Percentiles rank a stretch among this genome's conserved stretches.
Conservation (phyloP, 169 alveolate species). For the Plasmodium gallinaceum region DNA sequence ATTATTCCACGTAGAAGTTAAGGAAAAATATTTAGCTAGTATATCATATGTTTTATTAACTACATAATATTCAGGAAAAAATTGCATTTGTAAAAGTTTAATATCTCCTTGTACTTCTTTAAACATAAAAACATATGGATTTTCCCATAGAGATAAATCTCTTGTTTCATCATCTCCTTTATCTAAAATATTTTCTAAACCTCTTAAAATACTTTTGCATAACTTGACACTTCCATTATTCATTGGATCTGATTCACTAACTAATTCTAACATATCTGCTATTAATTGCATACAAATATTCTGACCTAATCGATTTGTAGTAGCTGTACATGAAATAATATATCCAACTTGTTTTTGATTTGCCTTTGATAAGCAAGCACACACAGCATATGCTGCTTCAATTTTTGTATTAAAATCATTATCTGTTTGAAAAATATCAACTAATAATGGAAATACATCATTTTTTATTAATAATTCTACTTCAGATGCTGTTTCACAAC, state of each 20-base stretch:
- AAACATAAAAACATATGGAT: conserved; percentile 89
- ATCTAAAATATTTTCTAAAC: conserved; percentile 87
- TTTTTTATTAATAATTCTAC: conserved; percentile 86
- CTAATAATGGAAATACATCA: conserved; percentile 87
- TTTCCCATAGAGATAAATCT: conserved; percentile 85
- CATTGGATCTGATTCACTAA: conserved; percentile 88
- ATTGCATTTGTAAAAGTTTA: conserved; percentile 85
- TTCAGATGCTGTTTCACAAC: conserved; percentile 89
- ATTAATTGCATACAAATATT: conserved; percentile 84
- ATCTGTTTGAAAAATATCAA: conserved; percentile 85
- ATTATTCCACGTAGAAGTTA: conserved; percentile 78
- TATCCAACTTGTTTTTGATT: conserved; percentile 88
- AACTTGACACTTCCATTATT: conserved; percentile 89
- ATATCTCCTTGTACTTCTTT: conserved; percentile 83
- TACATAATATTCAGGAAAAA: conserved; percentile 85
- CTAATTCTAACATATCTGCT: conserved; percentile 89
- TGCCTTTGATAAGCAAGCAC: conserved; percentile 90
- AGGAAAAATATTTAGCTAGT: conserved; percentile 78
- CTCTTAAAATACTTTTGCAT: conserved; percentile 88
- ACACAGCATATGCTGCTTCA: conserved; percentile 92
- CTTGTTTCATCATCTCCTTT: conserved; percentile 87
- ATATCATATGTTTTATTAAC: conserved; percentile 84
- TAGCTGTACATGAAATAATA: conserved; percentile 88
- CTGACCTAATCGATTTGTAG: conserved; percentile 55
- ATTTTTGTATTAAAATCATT: conserved; percentile 88